Evolutionary conservation across 371 early-diverging fungal species (phyloP).

Genomic region (Mortierella sp.): DNA sequence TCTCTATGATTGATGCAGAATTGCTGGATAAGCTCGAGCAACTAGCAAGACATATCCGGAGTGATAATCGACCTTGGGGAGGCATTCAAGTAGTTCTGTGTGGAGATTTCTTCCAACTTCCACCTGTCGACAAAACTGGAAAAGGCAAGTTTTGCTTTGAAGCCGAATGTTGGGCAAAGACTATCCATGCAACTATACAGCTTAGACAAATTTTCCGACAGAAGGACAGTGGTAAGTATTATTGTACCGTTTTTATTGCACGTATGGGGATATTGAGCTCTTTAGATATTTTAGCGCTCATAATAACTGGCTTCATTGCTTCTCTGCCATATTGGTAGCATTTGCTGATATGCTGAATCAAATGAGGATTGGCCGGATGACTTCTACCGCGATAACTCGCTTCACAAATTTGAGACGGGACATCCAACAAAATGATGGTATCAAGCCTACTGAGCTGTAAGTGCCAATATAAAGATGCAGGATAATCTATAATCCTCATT

Average conservation of each 20-base stretch:
- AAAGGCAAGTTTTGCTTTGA: constrained; percentile 75
- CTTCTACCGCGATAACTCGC: constrained; percentile 50
- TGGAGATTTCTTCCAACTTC: constrained; percentile 77
- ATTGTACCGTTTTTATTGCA: neutral
- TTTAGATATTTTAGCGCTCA: neutral
- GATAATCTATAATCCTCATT: neutral
- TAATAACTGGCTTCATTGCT: neutral
- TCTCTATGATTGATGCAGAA: constrained; percentile 64
- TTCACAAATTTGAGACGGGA: constrained; percentile 64
- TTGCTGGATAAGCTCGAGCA: constrained; percentile 43
- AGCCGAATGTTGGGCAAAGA: constrained; percentile 70
- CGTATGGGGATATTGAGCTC: neutral
- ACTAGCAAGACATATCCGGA: constrained; percentile 26
- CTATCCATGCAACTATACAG: constrained; percentile 60
- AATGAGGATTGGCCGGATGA: constrained; percentile 69
- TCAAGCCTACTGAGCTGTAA: constrained; percentile 83
- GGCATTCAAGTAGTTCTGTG: constrained; percentile 67
- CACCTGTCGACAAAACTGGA: constrained; percentile 59
- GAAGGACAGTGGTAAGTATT: constrained; percentile 60
- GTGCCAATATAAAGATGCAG: neutral
- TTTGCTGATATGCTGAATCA: constrained; percentile 74
- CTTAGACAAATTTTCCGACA: constrained; percentile 65
- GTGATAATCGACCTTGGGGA: constrained; percentile 61
- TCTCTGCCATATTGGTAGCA: constrained; percentile 26
- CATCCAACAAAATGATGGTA: constrained; percentile 59